Conservation (phyloP, 2,329 filamentous ascomycete genomes). For the Alternaria sp. region DNA sequence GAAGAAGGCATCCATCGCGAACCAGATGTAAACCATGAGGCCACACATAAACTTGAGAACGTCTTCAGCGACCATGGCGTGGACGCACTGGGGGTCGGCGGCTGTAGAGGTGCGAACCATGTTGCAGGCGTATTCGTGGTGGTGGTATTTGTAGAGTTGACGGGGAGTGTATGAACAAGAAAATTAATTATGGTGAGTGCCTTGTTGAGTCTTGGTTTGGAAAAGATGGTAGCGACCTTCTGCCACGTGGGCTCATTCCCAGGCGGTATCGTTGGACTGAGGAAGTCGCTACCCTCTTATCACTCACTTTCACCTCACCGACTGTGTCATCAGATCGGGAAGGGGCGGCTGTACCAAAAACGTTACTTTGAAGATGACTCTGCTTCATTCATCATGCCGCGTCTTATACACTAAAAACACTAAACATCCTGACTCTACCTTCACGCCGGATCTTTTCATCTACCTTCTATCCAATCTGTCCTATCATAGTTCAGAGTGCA, state of each 20-base stretch:
- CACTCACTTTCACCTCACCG: neutral
- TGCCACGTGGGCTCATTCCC: neutral
- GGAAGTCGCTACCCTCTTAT: neutral
- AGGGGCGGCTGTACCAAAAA: neutral
- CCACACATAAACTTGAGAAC: neutral
- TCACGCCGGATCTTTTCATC: neutral
- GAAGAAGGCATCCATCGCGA: neutral
- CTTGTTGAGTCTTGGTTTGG: rapidly evolving
- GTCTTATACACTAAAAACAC: neutral
- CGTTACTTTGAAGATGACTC: neutral
- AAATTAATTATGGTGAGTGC: neutral
- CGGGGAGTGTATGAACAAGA: neutral
- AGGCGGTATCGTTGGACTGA: neutral
- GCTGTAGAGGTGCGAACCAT: neutral
- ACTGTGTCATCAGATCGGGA: neutral
- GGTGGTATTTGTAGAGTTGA: neutral
- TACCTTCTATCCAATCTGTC: neutral
- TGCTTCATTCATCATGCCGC: neutral
- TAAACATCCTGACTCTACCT: neutral
- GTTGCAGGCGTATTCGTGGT: neutral
- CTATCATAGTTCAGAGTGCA: neutral
- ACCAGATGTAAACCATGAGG: neutral
- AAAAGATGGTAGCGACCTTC: neutral
- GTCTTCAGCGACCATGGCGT: neutral
- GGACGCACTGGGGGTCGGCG: neutral